Evolutionary conservation across 768 basidiomycete genomes (phyloP).

Genomic region (Galerina sulciceps): DNA sequence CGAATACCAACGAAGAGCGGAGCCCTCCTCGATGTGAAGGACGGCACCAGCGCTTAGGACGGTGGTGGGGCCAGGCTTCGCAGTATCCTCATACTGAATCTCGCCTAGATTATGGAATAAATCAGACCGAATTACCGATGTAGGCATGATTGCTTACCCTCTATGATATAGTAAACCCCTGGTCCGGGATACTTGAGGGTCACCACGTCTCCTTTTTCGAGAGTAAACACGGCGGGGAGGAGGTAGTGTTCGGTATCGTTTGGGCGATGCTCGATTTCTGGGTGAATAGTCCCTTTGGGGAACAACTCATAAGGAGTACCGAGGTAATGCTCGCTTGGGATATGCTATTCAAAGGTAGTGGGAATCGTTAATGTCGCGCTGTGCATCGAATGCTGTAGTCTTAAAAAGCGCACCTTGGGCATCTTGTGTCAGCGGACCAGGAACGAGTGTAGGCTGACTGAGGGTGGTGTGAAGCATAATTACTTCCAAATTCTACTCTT

Average conservation of each 20-base stretch:
- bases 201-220: neutral
- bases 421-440: no score
- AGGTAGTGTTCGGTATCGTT: neutral
- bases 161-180: neutral
- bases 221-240: neutral
- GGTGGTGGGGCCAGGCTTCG: neutral
- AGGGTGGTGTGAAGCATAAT: no score
- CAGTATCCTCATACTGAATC: neutral
- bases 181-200: neutral
- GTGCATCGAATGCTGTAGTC: no score
- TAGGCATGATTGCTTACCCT: neutral
- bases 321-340: constrained; percentile 1
- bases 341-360: neutral
- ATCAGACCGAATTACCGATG: no score
- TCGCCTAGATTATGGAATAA: neutral
- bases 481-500: no score
- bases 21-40: neutral
- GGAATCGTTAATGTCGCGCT: no score
- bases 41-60: neutral
- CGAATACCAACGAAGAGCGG: neutral
- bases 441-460: no score
- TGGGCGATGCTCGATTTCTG: neutral
- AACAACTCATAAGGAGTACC: neutral
- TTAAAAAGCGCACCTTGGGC: no score
- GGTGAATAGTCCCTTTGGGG: constrained; percentile 1